phyloP scores from a whole-genome alignment of 208 protist species.

The Acanthamoeba triangularis region DNA sequence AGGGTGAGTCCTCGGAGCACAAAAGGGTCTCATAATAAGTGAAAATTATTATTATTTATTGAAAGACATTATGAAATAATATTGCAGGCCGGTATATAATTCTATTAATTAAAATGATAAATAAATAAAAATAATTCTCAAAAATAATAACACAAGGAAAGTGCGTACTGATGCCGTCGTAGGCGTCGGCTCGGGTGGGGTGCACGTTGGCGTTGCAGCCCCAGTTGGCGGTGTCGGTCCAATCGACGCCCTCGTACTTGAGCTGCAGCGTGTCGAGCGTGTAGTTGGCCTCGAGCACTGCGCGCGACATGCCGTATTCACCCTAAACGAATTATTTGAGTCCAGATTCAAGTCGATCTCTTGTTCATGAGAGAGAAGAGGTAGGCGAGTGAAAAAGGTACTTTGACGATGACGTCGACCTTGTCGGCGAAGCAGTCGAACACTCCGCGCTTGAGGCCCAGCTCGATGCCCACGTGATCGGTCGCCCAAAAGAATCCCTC shows the following conservation, averaged over 20 bases:
- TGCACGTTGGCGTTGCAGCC: not conserved
- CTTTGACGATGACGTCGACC: not conserved
- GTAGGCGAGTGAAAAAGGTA: not conserved
- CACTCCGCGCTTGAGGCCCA: not conserved
- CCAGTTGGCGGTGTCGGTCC: conserved; percentile 16
- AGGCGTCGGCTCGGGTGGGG: not conserved
- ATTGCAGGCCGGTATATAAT: too few species aligned
- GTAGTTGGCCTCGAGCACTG: not conserved
- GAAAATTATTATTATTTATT: too few species aligned
- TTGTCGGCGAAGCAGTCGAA: conserved; percentile 35
- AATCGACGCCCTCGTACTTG: conserved; percentile 37
- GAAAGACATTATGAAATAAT: too few species aligned
- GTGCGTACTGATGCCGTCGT: conserved; percentile 50
- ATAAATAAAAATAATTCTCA: too few species aligned
- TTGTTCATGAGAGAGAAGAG: not conserved
- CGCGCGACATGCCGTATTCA: conserved; percentile 25
- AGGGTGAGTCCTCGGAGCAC: too few species aligned
- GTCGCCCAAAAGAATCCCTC: conserved; percentile 4
- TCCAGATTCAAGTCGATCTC: not conserved
- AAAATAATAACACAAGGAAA: too few species aligned
- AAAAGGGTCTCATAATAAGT: too few species aligned
- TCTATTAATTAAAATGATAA: too few species aligned
- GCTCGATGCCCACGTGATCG: not conserved
- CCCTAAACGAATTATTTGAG: not conserved
- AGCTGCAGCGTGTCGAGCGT: conserved; percentile 33